These are phyloP conservation scores for Plasmodium knowlesi DNA, from an alignment of 169 alveolate genomes.

Conservation along the genomic window DNA sequence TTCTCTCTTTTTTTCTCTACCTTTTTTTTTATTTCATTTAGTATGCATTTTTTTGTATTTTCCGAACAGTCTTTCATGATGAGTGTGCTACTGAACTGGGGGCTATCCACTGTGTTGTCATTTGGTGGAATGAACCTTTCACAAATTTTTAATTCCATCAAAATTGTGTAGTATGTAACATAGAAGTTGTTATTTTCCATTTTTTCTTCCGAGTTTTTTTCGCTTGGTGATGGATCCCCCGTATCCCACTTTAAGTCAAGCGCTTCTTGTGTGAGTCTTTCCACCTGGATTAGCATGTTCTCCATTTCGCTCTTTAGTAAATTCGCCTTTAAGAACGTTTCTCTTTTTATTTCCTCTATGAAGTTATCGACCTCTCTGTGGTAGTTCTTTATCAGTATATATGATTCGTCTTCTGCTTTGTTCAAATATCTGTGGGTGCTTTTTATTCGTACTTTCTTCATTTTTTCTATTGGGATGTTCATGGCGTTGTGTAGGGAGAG, in stretches of 20 bases:
- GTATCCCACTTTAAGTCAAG: background rate
- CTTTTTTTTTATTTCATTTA: constrained; percentile 14
- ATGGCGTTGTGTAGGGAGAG: background rate
- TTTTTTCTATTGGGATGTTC: constrained; percentile 6
- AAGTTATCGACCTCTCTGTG: background rate
- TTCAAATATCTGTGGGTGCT: constrained; percentile 14
- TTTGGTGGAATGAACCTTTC: background rate
- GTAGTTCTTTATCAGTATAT: constrained; percentile 5
- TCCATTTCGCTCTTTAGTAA: constrained; percentile 20
- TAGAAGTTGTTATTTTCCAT: background rate
- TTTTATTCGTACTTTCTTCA: constrained; percentile 15
- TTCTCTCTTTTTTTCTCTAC: background rate
- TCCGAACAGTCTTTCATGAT: background rate
- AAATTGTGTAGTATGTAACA: constrained; percentile 6
- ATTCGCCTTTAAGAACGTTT: constrained; percentile 11
- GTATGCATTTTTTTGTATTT: background rate
- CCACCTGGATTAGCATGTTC: background rate
- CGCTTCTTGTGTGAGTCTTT: constrained; percentile 9
- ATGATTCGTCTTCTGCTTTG: constrained; percentile 2
- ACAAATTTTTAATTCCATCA: background rate
- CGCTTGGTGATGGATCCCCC: background rate
- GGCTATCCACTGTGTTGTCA: background rate
- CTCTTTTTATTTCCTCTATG: constrained; percentile 27
- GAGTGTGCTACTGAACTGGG: background rate
- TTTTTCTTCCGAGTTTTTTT: background rate